Conservation (phyloP, 805 yeast genomes). For the Candida lessepsii region DNA sequence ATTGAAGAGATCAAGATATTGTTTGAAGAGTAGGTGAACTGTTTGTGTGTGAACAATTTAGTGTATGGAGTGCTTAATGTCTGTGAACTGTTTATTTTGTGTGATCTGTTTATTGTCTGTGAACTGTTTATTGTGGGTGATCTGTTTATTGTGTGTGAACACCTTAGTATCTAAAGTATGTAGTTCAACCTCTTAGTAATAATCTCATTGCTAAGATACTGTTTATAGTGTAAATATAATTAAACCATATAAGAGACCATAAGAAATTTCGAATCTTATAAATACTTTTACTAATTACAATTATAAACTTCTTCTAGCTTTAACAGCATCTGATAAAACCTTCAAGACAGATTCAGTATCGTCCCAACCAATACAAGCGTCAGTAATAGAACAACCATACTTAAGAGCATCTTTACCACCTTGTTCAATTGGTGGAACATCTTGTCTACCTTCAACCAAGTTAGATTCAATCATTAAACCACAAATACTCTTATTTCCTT, state of each 20-base stretch:
- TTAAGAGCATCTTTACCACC: slow-evolving; percentile 59
- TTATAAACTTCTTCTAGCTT: slow-evolving; percentile 60
- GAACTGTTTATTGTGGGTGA: too few species aligned
- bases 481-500: slow-evolving; percentile 76
- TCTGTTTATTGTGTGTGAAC: too few species aligned
- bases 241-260: too few species aligned
- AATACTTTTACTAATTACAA: slow-evolving; percentile 1
- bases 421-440: slow-evolving; percentile 53
- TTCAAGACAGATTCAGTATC: slow-evolving; percentile 78
- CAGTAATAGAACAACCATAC: slow-evolving; percentile 96
- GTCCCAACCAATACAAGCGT: slow-evolving; percentile 94
- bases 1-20: slow-evolving; percentile 71
- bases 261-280: too few species aligned
- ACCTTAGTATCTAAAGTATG: too few species aligned
- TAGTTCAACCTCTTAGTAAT: too few species aligned
- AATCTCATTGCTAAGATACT: too few species aligned
- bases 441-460: slow-evolving; percentile 88
- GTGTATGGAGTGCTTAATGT: too few species aligned
- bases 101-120: too few species aligned
- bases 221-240: too few species aligned
- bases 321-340: slow-evolving; percentile 79
- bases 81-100: too few species aligned
- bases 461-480: slow-evolving; percentile 97
- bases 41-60: too few species aligned
- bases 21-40: slow-evolving; percentile 52